Evolutionary conservation across 441 rosid genomes (phyloP), one percentile per base, ranked within the genome.

Genomic region (Adansonia madagascariensis): DNA sequence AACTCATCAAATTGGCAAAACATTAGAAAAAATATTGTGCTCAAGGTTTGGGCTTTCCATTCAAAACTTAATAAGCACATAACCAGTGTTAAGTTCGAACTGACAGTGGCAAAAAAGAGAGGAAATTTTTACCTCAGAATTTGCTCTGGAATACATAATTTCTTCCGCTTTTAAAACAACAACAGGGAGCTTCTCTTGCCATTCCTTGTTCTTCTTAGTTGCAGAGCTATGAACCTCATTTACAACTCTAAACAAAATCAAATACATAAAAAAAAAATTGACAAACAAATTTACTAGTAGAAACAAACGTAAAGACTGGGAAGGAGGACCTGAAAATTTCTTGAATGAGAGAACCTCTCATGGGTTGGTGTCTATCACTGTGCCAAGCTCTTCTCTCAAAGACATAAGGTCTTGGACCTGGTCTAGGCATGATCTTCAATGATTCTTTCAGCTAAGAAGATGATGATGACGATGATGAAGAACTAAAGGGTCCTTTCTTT

Each of bases 91-190:
- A 49, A 49, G 17, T 70, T 70, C 14, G 44, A 22, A 49, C 61
- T 7, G 3, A 11, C 1, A 49, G 78, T 7, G 41, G 57, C 59
- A 39, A 17, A 52, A 80, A 11, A 47, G 46, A 39, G 1, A 6
- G 24, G 18, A 63, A 47, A 61, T 17, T 14, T 52, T 22, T 76
- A 89, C 92, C 92, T 87, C 92, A 27, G 92, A 89, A 75, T 84
- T 89, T 85, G 92, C 92, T 75, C 87, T 89, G 69, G 90, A 89
- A 76, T 89, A 89, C 84, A 89, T 81, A 77, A 89, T 89, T 85
- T 89, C 91, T 76, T 89, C 92, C 39, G 88, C 86, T 84, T 80
- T 86, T 73, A 87, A 82, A 85, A 87, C 91, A 74, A 89, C 92
- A 44, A 87, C 80, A 67, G 92, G 92, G 60, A 89, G 89, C 82